phyloP scores from a whole-genome alignment of 2,329 filamentous ascomycete species.

The Westerdykella ornata region DNA sequence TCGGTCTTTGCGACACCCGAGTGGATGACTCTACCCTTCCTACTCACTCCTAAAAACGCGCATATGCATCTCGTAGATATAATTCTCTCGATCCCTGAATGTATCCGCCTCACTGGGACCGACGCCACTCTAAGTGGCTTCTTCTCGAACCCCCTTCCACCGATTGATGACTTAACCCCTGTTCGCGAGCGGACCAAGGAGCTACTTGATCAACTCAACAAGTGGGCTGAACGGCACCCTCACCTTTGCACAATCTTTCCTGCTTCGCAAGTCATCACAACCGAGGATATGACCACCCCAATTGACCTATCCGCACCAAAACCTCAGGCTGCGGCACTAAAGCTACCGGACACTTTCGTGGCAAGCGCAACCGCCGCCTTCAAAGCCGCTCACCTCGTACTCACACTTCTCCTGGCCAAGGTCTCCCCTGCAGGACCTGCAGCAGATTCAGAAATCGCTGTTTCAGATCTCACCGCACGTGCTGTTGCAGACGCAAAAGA shows the following conservation, averaged over 20 bases:
- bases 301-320: not conserved
- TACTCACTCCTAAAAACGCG: slow-evolving; percentile 16
- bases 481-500: slow-evolving; percentile 4
- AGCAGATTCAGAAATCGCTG: not conserved
- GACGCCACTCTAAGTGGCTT: slow-evolving; percentile 16
- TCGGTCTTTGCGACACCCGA: slow-evolving; percentile 21
- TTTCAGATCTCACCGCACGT: not conserved
- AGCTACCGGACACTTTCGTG: slow-evolving; percentile 17
- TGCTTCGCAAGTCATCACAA: slow-evolving; percentile 4
- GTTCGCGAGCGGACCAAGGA: slow-evolving; percentile 11
- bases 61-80: slow-evolving; percentile 23
- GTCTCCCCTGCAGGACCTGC: slow-evolving; percentile 5
- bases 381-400: slow-evolving; percentile 14
- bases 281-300: slow-evolving; percentile 9
- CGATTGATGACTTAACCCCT: slow-evolving; percentile 8
- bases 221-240: slow-evolving; percentile 18
- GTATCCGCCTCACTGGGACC: slow-evolving; percentile 12
- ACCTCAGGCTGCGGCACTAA: slow-evolving; percentile 4
- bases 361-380: slow-evolving; percentile 20
- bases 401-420: slow-evolving; percentile 16
- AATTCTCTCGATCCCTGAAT: slow-evolving; percentile 23
- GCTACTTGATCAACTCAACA: slow-evolving; percentile 14
- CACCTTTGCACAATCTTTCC: slow-evolving; percentile 11
- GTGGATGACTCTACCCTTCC: slow-evolving; percentile 29
- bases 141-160: slow-evolving; percentile 14